Percentiles rank a stretch among this genome's conserved stretches.
These are phyloP conservation scores for Lichtheimia ramosa DNA, from an alignment of 371 early-diverging fungal species.

Conservation along the genomic window DNA sequence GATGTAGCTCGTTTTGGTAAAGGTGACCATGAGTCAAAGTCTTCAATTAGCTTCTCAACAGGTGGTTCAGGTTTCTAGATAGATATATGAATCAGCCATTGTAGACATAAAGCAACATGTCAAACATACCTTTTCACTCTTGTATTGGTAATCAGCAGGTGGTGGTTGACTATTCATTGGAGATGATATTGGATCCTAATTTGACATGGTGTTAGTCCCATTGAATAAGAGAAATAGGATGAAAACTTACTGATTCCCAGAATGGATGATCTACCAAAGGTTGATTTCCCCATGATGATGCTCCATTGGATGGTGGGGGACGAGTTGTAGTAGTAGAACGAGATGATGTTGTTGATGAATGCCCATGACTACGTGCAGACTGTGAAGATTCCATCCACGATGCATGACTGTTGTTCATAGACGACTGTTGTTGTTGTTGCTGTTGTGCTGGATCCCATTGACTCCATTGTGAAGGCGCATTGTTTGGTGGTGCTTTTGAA, in stretches of 20 bases:
- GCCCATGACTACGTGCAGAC: no score
- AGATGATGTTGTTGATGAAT: background rate
- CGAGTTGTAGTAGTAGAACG: background rate
- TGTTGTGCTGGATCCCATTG: background rate
- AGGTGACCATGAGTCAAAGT: background rate
- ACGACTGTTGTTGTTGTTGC: background rate
- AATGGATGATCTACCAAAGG: conserved; percentile 16
- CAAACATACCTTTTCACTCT: no score
- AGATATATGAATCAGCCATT: no score
- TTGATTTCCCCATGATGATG: conserved; percentile 4
- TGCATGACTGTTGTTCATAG: background rate
- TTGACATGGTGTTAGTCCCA: no score
- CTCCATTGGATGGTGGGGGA: conserved; percentile 6
- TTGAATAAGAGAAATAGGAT: no score
- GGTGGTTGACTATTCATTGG: no score
- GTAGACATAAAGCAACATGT: no score
- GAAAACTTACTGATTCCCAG: conserved; percentile 8
- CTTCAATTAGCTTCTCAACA: background rate
- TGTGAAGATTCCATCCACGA: no score
- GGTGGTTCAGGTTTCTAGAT: no score
- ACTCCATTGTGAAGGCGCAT: background rate
- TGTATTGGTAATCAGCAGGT: no score
- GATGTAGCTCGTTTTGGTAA: background rate
- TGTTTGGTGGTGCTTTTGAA: background rate
- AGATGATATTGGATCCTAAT: no score